Percentiles rank a stretch among this genome's conserved stretches.
Evolutionary conservation across 176 grass and related monocot species (phyloP).

Genomic region (Coix lacrymajobi): DNA sequence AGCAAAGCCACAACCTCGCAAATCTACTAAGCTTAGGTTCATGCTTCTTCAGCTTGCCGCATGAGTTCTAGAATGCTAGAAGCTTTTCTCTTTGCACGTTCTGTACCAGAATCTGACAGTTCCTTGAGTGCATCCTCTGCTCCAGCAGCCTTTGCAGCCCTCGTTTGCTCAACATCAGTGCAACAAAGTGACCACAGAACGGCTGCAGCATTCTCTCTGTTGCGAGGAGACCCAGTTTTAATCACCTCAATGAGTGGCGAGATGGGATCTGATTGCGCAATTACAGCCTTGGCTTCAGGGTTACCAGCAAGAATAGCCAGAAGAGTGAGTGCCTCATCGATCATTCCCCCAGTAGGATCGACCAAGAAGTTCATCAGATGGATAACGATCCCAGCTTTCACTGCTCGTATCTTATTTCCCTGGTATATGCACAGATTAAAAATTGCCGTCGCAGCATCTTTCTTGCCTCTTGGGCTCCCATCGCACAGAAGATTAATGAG

Average conservation of each 20-base stretch:
- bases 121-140: conserved; percentile 71
- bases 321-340: conserved; percentile 90
- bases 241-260: conserved; percentile 60
- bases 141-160: conserved; percentile 53
- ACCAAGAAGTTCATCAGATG: conserved; percentile 76
- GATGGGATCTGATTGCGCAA: conserved; percentile 48
- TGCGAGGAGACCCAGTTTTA: conserved; percentile 65
- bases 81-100: conserved; percentile 92
- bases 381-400: conserved; percentile 68
- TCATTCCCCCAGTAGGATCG: conserved; percentile 75
- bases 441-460: conserved; percentile 92
- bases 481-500: conserved; percentile 74
- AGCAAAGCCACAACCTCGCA: conserved; percentile 24
- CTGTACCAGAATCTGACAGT: conserved; percentile 68
- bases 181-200: conserved; percentile 74
- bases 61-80: conserved; percentile 70
- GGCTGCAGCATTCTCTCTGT: conserved; percentile 71
- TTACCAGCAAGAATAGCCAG: conserved; percentile 62
- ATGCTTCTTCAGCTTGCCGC: conserved; percentile 39
- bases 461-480: conserved; percentile 91
- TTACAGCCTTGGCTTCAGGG: conserved; percentile 62
- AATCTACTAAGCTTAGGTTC: neutral
- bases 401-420: conserved; percentile 78
- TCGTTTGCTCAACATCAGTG: conserved; percentile 42
- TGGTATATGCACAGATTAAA: conserved; percentile 94